These are phyloP conservation scores for Hericium rajendrae DNA, from an alignment of 768 basidiomycete species.

Conservation along the genomic window DNA sequence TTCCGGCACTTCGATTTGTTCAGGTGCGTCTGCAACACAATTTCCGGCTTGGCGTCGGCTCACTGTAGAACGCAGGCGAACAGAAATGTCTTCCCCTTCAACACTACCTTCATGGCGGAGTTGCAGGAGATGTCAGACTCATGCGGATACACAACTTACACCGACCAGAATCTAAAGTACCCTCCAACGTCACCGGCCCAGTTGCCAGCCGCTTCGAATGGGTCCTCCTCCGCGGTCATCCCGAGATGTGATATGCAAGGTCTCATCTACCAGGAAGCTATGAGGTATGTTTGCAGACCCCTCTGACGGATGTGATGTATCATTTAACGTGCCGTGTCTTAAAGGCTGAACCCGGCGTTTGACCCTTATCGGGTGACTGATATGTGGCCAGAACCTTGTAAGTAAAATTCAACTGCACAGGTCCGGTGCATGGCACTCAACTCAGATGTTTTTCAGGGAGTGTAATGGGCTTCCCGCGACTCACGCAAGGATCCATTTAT, in stretches of 20 bases:
- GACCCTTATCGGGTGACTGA: slow-evolving; percentile 48
- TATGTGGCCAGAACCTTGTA: slow-evolving; percentile 39
- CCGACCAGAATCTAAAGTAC: slow-evolving; percentile 26
- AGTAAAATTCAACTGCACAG: slow-evolving; percentile 1
- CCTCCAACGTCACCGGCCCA: slow-evolving; percentile 25
- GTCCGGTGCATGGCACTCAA: too few species aligned
- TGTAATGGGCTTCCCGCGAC: slow-evolving; percentile 19
- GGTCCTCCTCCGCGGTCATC: slow-evolving; percentile 18
- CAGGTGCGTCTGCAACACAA: slow-evolving; percentile 19
- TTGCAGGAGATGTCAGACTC: slow-evolving; percentile 26
- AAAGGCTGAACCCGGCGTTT: slow-evolving; percentile 46
- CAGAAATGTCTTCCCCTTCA: slow-evolving; percentile 51
- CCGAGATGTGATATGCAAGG: slow-evolving; percentile 37
- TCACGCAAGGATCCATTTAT: slow-evolving; percentile 45
- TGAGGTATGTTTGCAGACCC: slow-evolving; percentile 25
- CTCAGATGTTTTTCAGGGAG: slow-evolving; percentile 26
- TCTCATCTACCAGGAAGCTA: slow-evolving; percentile 38
- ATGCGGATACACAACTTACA: slow-evolving; percentile 26
- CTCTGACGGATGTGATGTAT: neutral
- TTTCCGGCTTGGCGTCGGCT: too few species aligned
- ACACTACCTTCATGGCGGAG: slow-evolving; percentile 41
- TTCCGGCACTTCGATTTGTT: slow-evolving; percentile 61
- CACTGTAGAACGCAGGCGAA: slow-evolving; percentile 30
- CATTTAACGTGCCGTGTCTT: neutral
- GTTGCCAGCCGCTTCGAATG: slow-evolving; percentile 15